A percentile compares a stretch with the other conserved stretches of the same genome.
Evolutionary conservation across 2,329 filamentous ascomycete species (phyloP).

Genomic region (Tolypocladium endophyticum): DNA sequence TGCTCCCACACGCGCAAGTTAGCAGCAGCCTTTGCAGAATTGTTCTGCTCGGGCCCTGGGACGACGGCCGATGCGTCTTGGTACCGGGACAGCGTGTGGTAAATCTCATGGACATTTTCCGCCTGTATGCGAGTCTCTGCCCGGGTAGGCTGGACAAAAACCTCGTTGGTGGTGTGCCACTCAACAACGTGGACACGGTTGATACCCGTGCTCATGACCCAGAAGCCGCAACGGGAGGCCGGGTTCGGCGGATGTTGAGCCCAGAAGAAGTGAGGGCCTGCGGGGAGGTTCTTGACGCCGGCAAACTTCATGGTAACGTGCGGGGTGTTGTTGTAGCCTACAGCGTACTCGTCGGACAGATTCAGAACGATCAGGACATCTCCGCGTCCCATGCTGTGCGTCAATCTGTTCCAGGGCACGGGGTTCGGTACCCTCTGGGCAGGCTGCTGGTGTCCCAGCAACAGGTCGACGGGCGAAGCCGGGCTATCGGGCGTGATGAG

Average conservation of each 20-base stretch:
- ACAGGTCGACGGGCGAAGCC: constrained; percentile 19
- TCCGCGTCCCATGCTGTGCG: constrained; percentile 25
- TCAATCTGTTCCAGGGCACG: constrained; percentile 6
- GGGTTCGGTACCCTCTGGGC: constrained; percentile 2
- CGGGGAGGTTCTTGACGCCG: constrained; percentile 44
- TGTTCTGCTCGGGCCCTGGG: constrained; percentile 6
- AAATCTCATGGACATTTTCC: constrained; percentile 26
- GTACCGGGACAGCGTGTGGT: constrained; percentile 34
- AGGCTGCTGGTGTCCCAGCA: neutral
- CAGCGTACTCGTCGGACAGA: constrained; percentile 37
- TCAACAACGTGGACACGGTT: constrained; percentile 34
- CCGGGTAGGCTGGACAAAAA: constrained; percentile 35
- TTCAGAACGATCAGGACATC: constrained; percentile 43
- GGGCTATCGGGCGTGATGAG: constrained; percentile 20
- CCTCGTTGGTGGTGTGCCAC: constrained; percentile 47
- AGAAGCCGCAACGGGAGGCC: constrained; percentile 45
- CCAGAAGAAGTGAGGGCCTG: constrained; percentile 51
- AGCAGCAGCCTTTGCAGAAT: constrained; percentile 9
- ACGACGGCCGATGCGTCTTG: constrained; percentile 20
- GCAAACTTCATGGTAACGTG: constrained; percentile 36
- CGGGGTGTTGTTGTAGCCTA: constrained; percentile 43
- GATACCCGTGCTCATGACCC: constrained; percentile 33
- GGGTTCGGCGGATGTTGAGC: constrained; percentile 35
- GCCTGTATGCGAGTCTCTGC: constrained; percentile 35
- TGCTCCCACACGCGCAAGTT: constrained; percentile 37